Percentiles rank a stretch among this genome's conserved stretches.
Conservation (phyloP, 2,329 filamentous ascomycete genomes). For the Claviceps sp. region DNA sequence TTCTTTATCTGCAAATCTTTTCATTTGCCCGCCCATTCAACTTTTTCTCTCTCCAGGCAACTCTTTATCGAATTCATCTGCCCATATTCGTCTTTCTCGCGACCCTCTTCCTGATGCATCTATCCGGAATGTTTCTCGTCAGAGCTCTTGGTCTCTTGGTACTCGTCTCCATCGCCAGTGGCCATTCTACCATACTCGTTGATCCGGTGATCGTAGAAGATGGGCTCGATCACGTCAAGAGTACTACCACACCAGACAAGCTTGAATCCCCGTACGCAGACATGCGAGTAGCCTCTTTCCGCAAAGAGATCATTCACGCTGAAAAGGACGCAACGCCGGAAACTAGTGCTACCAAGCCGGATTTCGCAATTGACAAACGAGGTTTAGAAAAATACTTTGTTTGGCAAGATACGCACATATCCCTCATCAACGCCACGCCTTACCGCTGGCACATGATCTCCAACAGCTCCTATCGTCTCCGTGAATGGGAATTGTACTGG, state of each 20-base stretch:
- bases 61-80: not conserved
- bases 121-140: not conserved
- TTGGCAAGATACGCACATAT: conserved; percentile 10
- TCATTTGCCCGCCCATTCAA: too few species aligned
- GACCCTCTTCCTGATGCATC: not conserved
- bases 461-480: conserved; percentile 10
- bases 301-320: not conserved
- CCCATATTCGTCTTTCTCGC: not conserved
- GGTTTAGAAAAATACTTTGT: not conserved
- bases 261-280: not conserved
- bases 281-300: not conserved
- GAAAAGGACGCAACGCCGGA: not conserved
- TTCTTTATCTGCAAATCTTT: too few species aligned
- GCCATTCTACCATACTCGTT: not conserved
- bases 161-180: not conserved
- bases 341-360: too few species aligned
- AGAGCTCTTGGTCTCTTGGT: not conserved
- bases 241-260: not conserved
- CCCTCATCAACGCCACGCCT: conserved; percentile 21
- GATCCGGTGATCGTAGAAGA: not conserved
- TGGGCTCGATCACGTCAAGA: not conserved
- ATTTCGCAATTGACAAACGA: too few species aligned
- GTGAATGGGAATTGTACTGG: conserved; percentile 11
- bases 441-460: conserved; percentile 15
- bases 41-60: not conserved